Percentiles rank a stretch among this genome's conserved stretches.
Conservation (phyloP, 2,329 filamentous ascomycete species). For the Phoma sp. region DNA sequence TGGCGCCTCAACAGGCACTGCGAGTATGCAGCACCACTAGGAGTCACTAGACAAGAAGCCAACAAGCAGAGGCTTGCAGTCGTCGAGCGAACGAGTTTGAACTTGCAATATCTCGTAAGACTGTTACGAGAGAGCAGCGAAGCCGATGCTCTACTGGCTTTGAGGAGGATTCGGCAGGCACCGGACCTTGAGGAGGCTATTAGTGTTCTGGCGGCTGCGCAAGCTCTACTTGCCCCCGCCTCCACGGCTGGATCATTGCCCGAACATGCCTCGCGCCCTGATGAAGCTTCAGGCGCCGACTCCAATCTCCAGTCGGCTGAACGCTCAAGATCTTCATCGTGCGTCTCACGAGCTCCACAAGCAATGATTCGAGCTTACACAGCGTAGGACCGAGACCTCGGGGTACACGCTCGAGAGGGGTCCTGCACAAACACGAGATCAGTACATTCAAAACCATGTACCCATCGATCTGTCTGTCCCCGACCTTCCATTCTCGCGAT, state of each 20-base stretch:
- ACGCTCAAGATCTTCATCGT: neutral
- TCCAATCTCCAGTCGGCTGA: neutral
- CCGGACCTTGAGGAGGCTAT: neutral
- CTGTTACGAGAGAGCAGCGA: neutral
- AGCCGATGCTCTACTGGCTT: neutral
- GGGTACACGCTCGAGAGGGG: neutral
- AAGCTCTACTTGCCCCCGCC: neutral
- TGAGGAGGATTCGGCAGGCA: slow-evolving; percentile 1
- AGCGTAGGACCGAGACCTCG: neutral
- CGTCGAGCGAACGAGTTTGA: neutral
- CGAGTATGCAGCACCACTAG: neutral
- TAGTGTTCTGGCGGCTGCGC: neutral
- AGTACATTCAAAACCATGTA: neutral
- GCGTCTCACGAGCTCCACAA: neutral
- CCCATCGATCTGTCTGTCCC: neutral
- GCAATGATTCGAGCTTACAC: neutral
- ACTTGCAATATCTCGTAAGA: neutral
- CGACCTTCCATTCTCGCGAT: neutral
- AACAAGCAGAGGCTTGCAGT: neutral
- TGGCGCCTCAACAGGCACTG: neutral
- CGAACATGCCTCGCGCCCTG: neutral
- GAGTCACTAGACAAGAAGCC: slow-evolving; percentile 3
- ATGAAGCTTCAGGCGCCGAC: neutral
- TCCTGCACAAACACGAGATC: neutral
- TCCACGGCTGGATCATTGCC: neutral